These are phyloP conservation scores for Drechslerella dactyloides DNA, from an alignment of 2,329 filamentous ascomycete genomes.

Conservation along the genomic window DNA sequence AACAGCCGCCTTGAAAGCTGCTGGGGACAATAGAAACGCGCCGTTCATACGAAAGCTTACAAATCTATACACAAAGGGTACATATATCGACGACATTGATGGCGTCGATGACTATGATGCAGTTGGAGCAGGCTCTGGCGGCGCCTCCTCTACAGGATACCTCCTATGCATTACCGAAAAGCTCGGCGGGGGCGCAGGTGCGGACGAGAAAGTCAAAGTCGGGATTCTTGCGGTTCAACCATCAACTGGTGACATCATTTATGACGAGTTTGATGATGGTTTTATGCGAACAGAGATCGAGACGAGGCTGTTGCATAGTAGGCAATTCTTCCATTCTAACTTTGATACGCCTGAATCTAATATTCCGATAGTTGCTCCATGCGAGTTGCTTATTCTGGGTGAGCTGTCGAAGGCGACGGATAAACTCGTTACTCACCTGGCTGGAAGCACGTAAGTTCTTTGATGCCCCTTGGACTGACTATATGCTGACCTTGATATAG, in stretches of 20 bases:
- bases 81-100: conserved; percentile 92
- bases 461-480: background rate
- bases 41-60: conserved; percentile 93
- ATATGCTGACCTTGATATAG: conserved; percentile 55
- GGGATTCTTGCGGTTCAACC: conserved; percentile 94
- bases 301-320: conserved; percentile 83
- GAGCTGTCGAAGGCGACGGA: conserved; percentile 88
- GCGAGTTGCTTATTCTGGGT: conserved; percentile 91
- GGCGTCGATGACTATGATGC: conserved; percentile 67
- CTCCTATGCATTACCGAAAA: conserved; percentile 91
- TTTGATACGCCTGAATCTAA: background rate
- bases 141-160: conserved; percentile 78
- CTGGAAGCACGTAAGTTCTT: conserved; percentile 69
- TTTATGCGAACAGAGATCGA: conserved; percentile 98
- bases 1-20: conserved; percentile 93
- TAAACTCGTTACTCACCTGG: conserved; percentile 87
- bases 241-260: conserved; percentile 92
- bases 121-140: conserved; percentile 59
- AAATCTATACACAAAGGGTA: conserved; percentile 96
- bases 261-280: conserved; percentile 93
- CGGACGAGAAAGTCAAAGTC: conserved; percentile 90
- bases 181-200: conserved; percentile 76
- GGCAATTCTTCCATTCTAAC: conserved; percentile 15
- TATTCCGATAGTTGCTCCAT: conserved; percentile 71
- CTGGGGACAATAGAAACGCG: conserved; percentile 88